Base-by-base conservation (phyloP, 2,329 filamentous ascomycete genomes). In the Microdochium paspali region DNA sequence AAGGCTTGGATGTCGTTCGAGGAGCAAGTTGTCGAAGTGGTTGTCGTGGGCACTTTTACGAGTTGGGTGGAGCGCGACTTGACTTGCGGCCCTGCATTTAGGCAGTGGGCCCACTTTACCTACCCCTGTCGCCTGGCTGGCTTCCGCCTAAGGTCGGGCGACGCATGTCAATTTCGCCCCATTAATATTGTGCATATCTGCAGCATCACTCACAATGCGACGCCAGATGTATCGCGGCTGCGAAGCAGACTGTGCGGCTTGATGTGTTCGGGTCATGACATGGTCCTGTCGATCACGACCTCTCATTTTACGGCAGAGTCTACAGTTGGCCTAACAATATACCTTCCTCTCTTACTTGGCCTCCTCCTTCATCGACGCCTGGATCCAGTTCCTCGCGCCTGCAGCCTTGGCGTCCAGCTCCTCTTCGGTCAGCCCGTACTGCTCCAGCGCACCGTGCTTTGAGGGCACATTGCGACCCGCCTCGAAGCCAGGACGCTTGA, bases 391-490 rank as follows among this genome's bases (percentile, higher is more conserved):
- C 48, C 71, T 71, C n/a, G 67, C 58, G 47, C 70, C 62, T 25
- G 66, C 72, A 9, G 79, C 82, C 54, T 72, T 61, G 54, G 74
- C 68, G 44, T 87, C 81, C 53, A 80, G 69, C 58, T 76, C 71
- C 54, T 76, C 73, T 47, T 74, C 71, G 0, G 64, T 67, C 56
- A 71, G 51, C 39, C 65, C 66, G 51, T 66, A 57, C 13, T 68
- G 53, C 1, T 72, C 66, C 47, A 84, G 63, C 23, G 85, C 80
- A 56, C 73, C 82, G 57, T 90, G 79, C 25, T 67, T 75, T 10
- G 75, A 71, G 3, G 87, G 87, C 12, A 91, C 80, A 66, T 91
- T 74, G 47, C 81, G 73, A 20, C 87, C 90, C 65, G 84, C 87
- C 67, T 91, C 80, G 18, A 90, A 77, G 2, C 74, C 88, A 0